Base-by-base conservation (phyloP, 768 basidiomycete genomes). In the Harrya chromipes region DNA sequence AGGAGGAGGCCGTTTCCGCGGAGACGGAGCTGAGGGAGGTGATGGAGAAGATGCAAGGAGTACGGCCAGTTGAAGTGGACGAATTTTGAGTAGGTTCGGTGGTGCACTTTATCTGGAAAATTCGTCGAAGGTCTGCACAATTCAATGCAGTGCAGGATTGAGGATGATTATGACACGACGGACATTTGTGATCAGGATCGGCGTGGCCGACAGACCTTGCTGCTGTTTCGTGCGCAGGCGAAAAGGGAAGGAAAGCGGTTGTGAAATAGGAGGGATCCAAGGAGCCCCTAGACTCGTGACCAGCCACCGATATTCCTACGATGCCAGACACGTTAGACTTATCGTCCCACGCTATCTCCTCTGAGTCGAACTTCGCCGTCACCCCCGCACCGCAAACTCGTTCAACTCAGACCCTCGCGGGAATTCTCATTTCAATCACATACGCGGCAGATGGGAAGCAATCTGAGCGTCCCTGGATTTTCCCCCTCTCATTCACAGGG, bases 11-110 rank as follows among this genome's bases (percentile, higher is more conserved):
- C 16, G 74, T 78, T 54, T 83, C 81, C 66, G 87, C 82, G 1
- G 88, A 89, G 70, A 77, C 81, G 26, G 85, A 90, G 67, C 72
- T 92, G 40, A 76, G 78, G 57, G 86, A 89, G 68, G 72, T 79
- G 10, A 88, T 92, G 87, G 80, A 81, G 60, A 82, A 72, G 58
- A 75, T 85, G 68, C 80, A 84, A 50, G 68, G 66, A 19, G 70
- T 79, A 41, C 75, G 75, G 55, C 82, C 82, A n/a, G 63, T 71
- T 11, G 76, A 69, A 36, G 59, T 70, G 31, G 68, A 72, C 20
- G 68, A 69, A 53, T 53, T 65, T 48, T 63, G 61, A 69, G 21
- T 10, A 4, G 11, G 11, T 12, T 26, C 6, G 8, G 29, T 11
- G 29, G 29, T 29, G 29, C 29, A 13, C 12, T 29, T 29, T 3